A percentile compares a stretch with the other conserved stretches of the same genome.
Evolutionary conservation across 2,329 filamentous ascomycete genomes (phyloP).

Genomic region (Sarocladium brachiariae): DNA sequence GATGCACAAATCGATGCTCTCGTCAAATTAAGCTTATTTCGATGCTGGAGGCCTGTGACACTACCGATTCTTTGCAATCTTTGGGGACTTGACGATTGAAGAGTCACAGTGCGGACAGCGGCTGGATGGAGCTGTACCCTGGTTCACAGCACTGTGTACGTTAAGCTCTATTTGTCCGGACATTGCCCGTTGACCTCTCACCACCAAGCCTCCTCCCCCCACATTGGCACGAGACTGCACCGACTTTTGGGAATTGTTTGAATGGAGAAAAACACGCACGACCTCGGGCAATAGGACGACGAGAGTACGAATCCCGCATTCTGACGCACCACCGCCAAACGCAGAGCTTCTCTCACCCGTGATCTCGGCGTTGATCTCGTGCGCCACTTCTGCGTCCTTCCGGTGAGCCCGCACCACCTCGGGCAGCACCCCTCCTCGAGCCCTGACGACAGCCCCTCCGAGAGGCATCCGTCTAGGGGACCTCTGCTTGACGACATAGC

Average conservation of each 20-base stretch:
- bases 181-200: conserved; percentile 9
- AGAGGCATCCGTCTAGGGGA: conserved; percentile 6
- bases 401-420: background rate
- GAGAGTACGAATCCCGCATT: background rate
- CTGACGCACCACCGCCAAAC: background rate
- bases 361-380: background rate
- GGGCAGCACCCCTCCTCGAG: conserved; percentile 10
- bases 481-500: conserved; percentile 8
- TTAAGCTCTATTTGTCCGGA: conserved; percentile 10
- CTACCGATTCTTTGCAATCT: background rate
- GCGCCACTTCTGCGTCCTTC: background rate
- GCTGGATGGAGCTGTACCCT: background rate
- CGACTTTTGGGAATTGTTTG: conserved; percentile 32
- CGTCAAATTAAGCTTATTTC: no score
- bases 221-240: conserved; percentile 31
- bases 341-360: background rate
- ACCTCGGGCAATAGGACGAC: background rate
- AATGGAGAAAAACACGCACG: conserved; percentile 30
- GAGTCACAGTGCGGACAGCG: background rate
- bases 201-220: conserved; percentile 18
- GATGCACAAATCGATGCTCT: no score
- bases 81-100: no score
- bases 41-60: no score
- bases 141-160: conserved; percentile 4
- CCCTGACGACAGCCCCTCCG: conserved; percentile 1